phyloP scores from a whole-genome alignment of 495 filamentous ascomycete species.

The Aspergillus cavernicola region DNA sequence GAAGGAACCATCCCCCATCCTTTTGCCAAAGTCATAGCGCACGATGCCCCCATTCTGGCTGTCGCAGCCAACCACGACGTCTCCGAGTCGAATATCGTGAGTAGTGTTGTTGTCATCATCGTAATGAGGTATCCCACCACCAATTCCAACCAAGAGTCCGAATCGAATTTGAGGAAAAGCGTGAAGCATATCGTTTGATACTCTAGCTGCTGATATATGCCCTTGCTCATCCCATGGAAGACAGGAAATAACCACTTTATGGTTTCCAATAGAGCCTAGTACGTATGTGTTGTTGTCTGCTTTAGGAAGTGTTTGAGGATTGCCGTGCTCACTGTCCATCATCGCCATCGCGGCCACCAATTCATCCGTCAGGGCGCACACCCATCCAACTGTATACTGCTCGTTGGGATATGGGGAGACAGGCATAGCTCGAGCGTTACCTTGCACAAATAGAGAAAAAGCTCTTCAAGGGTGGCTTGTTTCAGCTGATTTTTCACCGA shows the following conservation, averaged over 20 bases:
- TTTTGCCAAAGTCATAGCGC: constrained; percentile 2
- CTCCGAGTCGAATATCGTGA: constrained; percentile 5
- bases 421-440: no score
- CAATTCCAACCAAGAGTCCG: constrained; percentile 5
- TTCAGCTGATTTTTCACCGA: no score
- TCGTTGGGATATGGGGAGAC: not conserved
- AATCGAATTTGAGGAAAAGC: not conserved
- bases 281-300: constrained; percentile 5
- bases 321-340: constrained; percentile 2
- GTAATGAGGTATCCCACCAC: not conserved
- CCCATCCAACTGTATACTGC: constrained; percentile 8
- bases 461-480: no score
- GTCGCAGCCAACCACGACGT: constrained; percentile 1
- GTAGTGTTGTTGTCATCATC: not conserved
- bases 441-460: no score
- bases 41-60: not conserved
- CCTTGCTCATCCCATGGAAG: not conserved
- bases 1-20: not conserved
- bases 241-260: not conserved
- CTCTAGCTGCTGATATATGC: not conserved
- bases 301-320: not conserved
- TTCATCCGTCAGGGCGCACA: constrained; percentile 1
- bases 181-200: not conserved
- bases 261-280: not conserved
- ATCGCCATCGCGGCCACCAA: not conserved